These are phyloP conservation scores for Adiantum capillusveneris DNA, from an alignment of 75 land plant species.

Conservation along the genomic window DNA sequence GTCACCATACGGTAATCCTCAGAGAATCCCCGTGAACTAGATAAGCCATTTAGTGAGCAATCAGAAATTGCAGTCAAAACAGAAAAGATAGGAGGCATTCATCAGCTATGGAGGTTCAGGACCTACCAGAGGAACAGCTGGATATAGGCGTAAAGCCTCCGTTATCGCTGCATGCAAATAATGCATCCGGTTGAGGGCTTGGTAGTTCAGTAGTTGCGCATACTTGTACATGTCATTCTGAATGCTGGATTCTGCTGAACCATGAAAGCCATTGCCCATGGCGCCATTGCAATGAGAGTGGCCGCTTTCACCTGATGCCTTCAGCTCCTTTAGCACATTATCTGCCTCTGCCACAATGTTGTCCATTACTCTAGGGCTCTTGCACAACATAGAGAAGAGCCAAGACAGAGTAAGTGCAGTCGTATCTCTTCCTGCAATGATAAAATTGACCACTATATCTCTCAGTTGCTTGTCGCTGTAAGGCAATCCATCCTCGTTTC, in stretches of 20 bases:
- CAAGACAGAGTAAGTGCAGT: slow-evolving; percentile 79
- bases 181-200: slow-evolving; percentile 39
- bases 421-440: slow-evolving; percentile 86
- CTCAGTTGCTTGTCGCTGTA: slow-evolving; percentile 59
- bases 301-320: neutral
- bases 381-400: slow-evolving; percentile 73
- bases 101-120: too few relatives aligned
- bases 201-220: slow-evolving; percentile 45
- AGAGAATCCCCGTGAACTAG: too few relatives aligned
- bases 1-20: too few relatives aligned
- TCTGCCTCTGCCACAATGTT: slow-evolving; percentile 46
- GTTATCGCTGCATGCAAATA: slow-evolving; percentile 70
- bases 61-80: too few relatives aligned
- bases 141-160: slow-evolving; percentile 74
- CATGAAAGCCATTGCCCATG: neutral
- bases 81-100: too few relatives aligned
- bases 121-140: slow-evolving; percentile 81
- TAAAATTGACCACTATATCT: slow-evolving; percentile 87
- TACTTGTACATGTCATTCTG: slow-evolving; percentile 18
- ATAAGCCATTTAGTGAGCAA: too few relatives aligned
- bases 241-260: neutral
- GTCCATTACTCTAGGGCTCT: slow-evolving; percentile 51
- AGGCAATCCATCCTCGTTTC: slow-evolving; percentile 42
- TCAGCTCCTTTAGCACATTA: slow-evolving; percentile 8
- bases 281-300: neutral